Evolutionary conservation across 768 basidiomycete species (phyloP), one percentile per base, ranked within the genome.

Genomic region (Phaffia tasmanica): DNA sequence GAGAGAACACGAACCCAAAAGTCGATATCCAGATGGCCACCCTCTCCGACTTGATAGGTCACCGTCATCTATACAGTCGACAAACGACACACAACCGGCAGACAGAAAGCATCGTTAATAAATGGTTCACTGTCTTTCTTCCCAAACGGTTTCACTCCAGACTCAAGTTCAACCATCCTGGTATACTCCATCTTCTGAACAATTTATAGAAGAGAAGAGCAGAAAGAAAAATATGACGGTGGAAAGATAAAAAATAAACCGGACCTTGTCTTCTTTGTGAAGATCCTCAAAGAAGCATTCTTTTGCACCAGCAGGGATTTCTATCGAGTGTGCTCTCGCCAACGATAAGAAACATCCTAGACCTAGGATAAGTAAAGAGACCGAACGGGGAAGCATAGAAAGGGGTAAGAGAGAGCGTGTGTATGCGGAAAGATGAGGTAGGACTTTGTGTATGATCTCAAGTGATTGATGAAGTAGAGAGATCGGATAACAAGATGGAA

Each of bases 21-120:
- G 77, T 99, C 94, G 68, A 99, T 89, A 77, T 99, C 95, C 59
- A 98, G 78, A 75, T 97, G 89, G 0, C 95, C 94, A 29, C 95
- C 95, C 54, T 89, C 91, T 62, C 90, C 93, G 8, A 98, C 95
- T 81, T 99, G 95, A 75, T 98, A 99, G 49, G 94, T 95, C 59
- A 99, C 88, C 29, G 94, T 94, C 95, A 99, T 98, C 93, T 97
- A 72, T 8, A 42, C 35, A 42, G 35, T 11, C 35, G 11, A 42
- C 46, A 55, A 16, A 14, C 18, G 46, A 62, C 16, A 42, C 23
- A 46, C 32, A 56, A 63, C n/a, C 46, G 42, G 42, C 47, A 42
- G 61, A 9, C 14, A 47, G 42, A 21, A 35, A 18, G 30, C 58
- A 42, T 18, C 14, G 42, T 25, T 4, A 60, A n/a, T 19, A 47